Evolutionary conservation across 139 green algal genomes (phyloP).

Genomic region (Raphidocelis subcapitata): DNA sequence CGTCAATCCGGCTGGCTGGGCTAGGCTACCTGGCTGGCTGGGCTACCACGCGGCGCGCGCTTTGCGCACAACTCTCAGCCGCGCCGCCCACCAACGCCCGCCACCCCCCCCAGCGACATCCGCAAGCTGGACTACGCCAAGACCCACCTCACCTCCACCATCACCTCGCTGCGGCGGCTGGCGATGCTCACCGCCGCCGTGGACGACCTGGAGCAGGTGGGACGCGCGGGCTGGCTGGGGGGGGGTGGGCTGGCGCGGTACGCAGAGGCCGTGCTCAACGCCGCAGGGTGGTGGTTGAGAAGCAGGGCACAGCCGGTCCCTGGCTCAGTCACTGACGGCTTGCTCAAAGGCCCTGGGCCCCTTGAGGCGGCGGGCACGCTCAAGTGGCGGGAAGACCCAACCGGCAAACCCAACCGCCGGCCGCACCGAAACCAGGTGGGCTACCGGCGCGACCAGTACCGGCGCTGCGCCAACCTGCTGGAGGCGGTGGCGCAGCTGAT

Average conservation of each 20-base stretch:
- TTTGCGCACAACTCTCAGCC: too few species aligned
- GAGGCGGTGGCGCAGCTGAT: slow-evolving; percentile 92
- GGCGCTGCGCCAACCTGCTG: slow-evolving; percentile 88
- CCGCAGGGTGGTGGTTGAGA: not conserved
- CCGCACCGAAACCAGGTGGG: not conserved
- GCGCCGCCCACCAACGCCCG: too few species aligned
- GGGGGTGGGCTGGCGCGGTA: not conserved
- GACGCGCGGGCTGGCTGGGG: not conserved
- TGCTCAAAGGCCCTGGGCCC: too few species aligned
- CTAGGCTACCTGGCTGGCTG: too few species aligned
- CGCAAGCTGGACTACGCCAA: slow-evolving; percentile 92
- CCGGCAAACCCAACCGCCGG: too few species aligned
- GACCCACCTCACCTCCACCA: slow-evolving; percentile 92
- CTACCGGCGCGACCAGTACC: slow-evolving; percentile 77
- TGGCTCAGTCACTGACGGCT: too few species aligned
- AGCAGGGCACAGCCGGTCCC: too few species aligned
- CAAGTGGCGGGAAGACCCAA: too few species aligned
- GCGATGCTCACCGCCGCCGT: slow-evolving; percentile 92
- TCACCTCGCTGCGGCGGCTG: slow-evolving; percentile 91
- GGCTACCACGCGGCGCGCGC: too few species aligned
- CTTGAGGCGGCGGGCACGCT: too few species aligned
- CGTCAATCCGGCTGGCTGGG: too few species aligned
- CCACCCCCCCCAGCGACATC: slow-evolving; percentile 26
- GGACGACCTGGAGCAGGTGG: slow-evolving; percentile 36
- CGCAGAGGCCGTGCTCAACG: not conserved